These are phyloP conservation scores for Fragosphaeria purpurea DNA, from an alignment of 2,329 filamentous ascomycete species.

Conservation along the genomic window DNA sequence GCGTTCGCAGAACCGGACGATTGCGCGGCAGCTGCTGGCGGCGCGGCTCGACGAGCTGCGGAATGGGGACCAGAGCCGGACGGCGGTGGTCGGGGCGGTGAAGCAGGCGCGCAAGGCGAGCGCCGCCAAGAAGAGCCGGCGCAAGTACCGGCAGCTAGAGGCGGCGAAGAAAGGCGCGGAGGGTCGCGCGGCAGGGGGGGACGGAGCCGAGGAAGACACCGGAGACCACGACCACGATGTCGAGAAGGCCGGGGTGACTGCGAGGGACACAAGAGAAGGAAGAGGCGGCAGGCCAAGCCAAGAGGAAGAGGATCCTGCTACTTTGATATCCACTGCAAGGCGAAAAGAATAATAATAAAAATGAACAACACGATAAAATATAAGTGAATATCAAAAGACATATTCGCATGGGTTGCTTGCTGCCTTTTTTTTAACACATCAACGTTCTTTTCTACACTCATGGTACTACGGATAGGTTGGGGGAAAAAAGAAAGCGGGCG, in stretches of 20 bases:
- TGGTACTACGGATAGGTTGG: background rate
- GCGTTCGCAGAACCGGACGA: slow-evolving; percentile 75
- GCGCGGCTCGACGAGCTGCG: slow-evolving; percentile 62
- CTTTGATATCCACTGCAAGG: too few relatives aligned
- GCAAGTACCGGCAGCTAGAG: slow-evolving; percentile 62
- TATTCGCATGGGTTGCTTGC: too few relatives aligned
- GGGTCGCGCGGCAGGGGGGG: background rate
- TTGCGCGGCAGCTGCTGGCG: slow-evolving; percentile 68
- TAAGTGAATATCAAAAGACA: too few relatives aligned
- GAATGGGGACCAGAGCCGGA: slow-evolving; percentile 61
- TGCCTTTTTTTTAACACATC: too few relatives aligned
- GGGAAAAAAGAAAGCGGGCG: background rate
- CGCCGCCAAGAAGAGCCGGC: slow-evolving; percentile 67
- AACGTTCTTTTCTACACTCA: background rate
- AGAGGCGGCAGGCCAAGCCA: background rate
- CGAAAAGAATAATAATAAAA: too few relatives aligned
- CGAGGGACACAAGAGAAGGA: background rate
- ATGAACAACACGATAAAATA: too few relatives aligned
- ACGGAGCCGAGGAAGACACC: slow-evolving; percentile 2
- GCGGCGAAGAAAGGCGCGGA: slow-evolving; percentile 36
- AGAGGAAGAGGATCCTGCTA: too few relatives aligned
- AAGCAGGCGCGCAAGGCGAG: slow-evolving; percentile 65
- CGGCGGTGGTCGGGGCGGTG: slow-evolving; percentile 51
- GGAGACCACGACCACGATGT: slow-evolving; percentile 6
- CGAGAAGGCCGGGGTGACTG: background rate